Evolutionary conservation across 169 alveolate genomes (phyloP).

Genomic region (Cyclospora cayetanensis): DNA sequence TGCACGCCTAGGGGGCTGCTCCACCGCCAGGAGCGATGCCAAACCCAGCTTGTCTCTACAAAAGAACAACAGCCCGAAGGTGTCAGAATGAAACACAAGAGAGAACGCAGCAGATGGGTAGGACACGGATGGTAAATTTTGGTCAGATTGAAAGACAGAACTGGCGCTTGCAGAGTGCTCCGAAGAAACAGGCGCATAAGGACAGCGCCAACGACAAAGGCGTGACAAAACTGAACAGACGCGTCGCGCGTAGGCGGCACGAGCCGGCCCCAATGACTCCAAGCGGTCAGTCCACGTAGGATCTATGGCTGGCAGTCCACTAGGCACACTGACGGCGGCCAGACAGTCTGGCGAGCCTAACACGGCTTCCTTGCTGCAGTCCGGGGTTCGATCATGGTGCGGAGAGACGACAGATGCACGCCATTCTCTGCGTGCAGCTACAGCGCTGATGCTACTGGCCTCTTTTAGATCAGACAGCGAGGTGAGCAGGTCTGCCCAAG

Average conservation of each 20-base stretch:
- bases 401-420: no score
- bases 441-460: not conserved
- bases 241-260: constrained; percentile 26
- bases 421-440: not conserved
- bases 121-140: not conserved
- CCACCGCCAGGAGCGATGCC: constrained; percentile 35
- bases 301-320: not conserved
- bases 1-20: not conserved
- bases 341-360: not conserved
- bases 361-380: not conserved
- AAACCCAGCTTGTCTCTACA: constrained; percentile 61
- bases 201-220: constrained; percentile 26
- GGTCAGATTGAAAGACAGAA: not conserved
- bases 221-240: constrained; percentile 9
- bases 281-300: not conserved
- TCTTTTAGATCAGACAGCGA: not conserved
- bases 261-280: not conserved
- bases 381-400: no score
- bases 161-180: not conserved
- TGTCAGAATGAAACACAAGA: not conserved
- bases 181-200: not conserved
- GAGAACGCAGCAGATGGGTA: constrained; percentile 43
- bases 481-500: not conserved
- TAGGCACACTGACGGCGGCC: constrained; percentile 4
- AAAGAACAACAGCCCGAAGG: constrained; percentile 40